These are phyloP conservation scores for Phytophthora kernoviae DNA, from an alignment of 352 stramenopile genomes.

Conservation along the genomic window DNA sequence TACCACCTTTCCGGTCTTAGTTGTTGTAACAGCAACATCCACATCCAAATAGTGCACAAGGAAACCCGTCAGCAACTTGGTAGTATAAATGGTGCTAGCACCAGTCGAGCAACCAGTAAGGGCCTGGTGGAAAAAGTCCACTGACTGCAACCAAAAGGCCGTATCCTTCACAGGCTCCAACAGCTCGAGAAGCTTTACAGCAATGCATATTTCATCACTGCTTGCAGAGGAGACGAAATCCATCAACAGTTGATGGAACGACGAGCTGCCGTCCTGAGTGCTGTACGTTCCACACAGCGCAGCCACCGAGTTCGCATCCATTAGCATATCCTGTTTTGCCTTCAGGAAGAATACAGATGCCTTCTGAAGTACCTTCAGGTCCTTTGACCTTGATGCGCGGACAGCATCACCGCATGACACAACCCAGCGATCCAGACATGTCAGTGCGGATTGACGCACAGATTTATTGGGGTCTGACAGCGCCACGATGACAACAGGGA, in stretches of 20 bases:
- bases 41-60: slow-evolving; percentile 61
- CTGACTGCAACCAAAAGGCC: slow-evolving; percentile 68
- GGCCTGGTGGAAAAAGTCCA: slow-evolving; percentile 65
- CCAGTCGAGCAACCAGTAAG: slow-evolving; percentile 29
- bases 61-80: slow-evolving; percentile 52
- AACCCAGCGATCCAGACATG: slow-evolving; percentile 66
- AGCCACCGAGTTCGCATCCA: slow-evolving; percentile 66
- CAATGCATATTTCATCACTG: slow-evolving; percentile 48
- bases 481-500: slow-evolving; percentile 75
- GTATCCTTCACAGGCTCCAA: slow-evolving; percentile 54
- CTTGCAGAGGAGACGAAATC: slow-evolving; percentile 53
- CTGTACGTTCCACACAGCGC: slow-evolving; percentile 58
- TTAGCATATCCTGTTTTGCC: slow-evolving; percentile 76
- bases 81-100: slow-evolving; percentile 1
- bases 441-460: slow-evolving; percentile 65
- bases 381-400: slow-evolving; percentile 17
- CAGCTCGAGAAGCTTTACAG: slow-evolving; percentile 66
- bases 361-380: slow-evolving; percentile 38
- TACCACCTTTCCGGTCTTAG: slow-evolving; percentile 28
- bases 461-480: slow-evolving; percentile 48
- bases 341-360: slow-evolving; percentile 54
- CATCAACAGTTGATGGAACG: slow-evolving; percentile 55
- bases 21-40: slow-evolving; percentile 30
- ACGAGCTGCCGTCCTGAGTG: slow-evolving; percentile 27
- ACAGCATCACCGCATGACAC: slow-evolving; percentile 31